Evolutionary conservation across 116 monocot species (phyloP).

Genomic region (Posidonia oceanica): DNA sequence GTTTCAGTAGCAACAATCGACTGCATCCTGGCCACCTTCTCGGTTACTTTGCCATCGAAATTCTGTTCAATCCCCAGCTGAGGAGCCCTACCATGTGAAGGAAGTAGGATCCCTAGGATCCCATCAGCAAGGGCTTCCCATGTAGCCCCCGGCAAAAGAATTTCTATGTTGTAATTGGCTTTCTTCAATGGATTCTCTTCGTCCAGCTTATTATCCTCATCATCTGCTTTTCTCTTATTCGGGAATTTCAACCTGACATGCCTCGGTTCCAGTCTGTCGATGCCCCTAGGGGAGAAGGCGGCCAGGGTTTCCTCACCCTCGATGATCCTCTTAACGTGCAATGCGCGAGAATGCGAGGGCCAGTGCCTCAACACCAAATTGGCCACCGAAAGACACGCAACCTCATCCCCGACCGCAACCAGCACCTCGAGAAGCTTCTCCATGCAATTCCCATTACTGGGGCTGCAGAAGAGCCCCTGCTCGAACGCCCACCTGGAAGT

Average conservation of each 20-base stretch:
- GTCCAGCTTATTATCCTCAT: constrained; percentile 15
- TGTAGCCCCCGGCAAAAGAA: constrained; percentile 42
- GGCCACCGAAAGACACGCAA: constrained; percentile 69
- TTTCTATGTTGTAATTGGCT: constrained; percentile 31
- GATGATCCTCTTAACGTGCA: constrained; percentile 74
- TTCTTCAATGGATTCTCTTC: constrained; percentile 21
- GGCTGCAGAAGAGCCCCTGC: constrained; percentile 91
- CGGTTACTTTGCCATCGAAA: neutral
- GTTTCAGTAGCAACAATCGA: neutral
- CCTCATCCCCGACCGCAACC: constrained; percentile 87
- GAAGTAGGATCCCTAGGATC: constrained; percentile 36
- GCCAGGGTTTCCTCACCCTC: constrained; percentile 45
- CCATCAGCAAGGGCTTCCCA: constrained; percentile 68
- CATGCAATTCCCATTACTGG: constrained; percentile 99
- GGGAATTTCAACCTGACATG: constrained; percentile 63
- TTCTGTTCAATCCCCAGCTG: constrained; percentile 3
- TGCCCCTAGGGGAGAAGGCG: constrained; percentile 75
- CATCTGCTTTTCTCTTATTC: constrained; percentile 53
- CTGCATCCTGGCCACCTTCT: constrained; percentile 1
- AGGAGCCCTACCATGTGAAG: constrained; percentile 6
- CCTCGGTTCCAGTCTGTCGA: constrained; percentile 81
- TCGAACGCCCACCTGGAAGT: constrained; percentile 96
- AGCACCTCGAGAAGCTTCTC: constrained; percentile 97
- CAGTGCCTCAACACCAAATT: constrained; percentile 74
- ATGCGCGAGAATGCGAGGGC: constrained; percentile 94